Conservation (phyloP, 2,329 filamentous ascomycete species). For the Penicillium concentricum region DNA sequence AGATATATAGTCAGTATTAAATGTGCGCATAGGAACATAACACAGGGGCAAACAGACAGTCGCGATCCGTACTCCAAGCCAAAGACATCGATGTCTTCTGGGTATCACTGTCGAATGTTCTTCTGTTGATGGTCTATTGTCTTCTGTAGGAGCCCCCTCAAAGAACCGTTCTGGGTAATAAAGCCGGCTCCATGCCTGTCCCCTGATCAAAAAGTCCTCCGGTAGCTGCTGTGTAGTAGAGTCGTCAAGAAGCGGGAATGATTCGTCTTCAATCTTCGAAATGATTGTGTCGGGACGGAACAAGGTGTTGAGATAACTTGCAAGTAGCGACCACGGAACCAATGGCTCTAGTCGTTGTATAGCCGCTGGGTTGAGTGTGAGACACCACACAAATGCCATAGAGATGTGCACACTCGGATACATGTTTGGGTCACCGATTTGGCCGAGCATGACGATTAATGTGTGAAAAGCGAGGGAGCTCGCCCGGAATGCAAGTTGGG, state of each 20-base stretch:
- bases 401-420: constrained; percentile 56
- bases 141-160: constrained; percentile 48
- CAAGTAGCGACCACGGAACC: constrained; percentile 54
- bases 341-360: constrained; percentile 43
- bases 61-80: constrained; percentile 47
- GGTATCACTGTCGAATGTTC: constrained; percentile 48
- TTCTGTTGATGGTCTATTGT: constrained; percentile 56
- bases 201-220: constrained; percentile 60
- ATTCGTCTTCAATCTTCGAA: constrained; percentile 35
- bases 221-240: constrained; percentile 50
- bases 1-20: constrained; percentile 4
- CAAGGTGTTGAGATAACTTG: constrained; percentile 55
- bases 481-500: constrained; percentile 37
- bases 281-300: constrained; percentile 39
- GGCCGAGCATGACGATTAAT: constrained; percentile 45
- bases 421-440: constrained; percentile 52
- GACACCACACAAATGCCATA: constrained; percentile 52
- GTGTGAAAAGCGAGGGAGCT: constrained; percentile 44
- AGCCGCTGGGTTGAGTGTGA: constrained; percentile 38
- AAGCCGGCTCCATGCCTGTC: constrained; percentile 52
- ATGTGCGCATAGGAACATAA: background rate
- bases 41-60: constrained; percentile 33
- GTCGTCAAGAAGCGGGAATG: constrained; percentile 46
- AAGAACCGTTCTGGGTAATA: constrained; percentile 56
- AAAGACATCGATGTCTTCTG: constrained; percentile 54